These are phyloP conservation scores for Phytophthora cryptogea DNA, from an alignment of 352 stramenopile genomes.

Conservation along the genomic window DNA sequence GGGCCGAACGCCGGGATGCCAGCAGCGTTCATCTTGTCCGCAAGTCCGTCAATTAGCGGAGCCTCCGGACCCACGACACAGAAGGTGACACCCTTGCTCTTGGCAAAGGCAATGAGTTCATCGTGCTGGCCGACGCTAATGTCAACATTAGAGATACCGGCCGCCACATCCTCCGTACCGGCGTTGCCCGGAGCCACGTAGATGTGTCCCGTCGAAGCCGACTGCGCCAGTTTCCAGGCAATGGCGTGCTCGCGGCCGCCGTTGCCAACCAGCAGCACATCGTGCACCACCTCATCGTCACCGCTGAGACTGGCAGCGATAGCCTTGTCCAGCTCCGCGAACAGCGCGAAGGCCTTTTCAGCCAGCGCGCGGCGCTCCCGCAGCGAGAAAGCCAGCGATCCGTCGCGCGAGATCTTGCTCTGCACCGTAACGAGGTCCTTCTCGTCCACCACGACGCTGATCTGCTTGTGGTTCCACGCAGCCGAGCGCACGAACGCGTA, in stretches of 20 bases:
- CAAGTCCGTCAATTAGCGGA: slow-evolving; percentile 96
- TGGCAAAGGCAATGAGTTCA: slow-evolving; percentile 76
- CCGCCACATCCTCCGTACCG: slow-evolving; percentile 63
- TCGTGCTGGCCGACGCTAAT: slow-evolving; percentile 66
- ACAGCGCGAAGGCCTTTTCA: slow-evolving; percentile 81
- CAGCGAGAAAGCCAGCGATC: slow-evolving; percentile 66
- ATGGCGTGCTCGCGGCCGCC: slow-evolving; percentile 96
- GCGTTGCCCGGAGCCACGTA: slow-evolving; percentile 93
- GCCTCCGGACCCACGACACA: slow-evolving; percentile 98
- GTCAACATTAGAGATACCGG: slow-evolving; percentile 80
- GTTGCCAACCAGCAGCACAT: slow-evolving; percentile 92
- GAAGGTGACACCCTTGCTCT: slow-evolving; percentile 92
- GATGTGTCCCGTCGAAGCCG: slow-evolving; percentile 68
- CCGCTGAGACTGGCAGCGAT: slow-evolving; percentile 58
- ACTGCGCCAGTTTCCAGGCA: slow-evolving; percentile 92
- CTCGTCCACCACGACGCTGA: slow-evolving; percentile 79
- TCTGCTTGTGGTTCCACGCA: slow-evolving; percentile 89
- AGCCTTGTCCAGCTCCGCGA: slow-evolving; percentile 70
- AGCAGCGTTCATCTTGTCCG: slow-evolving; percentile 92
- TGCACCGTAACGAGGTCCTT: slow-evolving; percentile 53
- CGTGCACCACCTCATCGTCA: slow-evolving; percentile 70
- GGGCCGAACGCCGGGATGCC: slow-evolving; percentile 97
- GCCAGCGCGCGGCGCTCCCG: slow-evolving; percentile 71
- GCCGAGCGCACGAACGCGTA: slow-evolving; percentile 83
- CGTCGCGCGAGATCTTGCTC: slow-evolving; percentile 67